Evolutionary conservation across 2,329 filamentous ascomycete genomes (phyloP), one percentile per base, ranked within the genome.

Genomic region (Colletotrichum caudatum): DNA sequence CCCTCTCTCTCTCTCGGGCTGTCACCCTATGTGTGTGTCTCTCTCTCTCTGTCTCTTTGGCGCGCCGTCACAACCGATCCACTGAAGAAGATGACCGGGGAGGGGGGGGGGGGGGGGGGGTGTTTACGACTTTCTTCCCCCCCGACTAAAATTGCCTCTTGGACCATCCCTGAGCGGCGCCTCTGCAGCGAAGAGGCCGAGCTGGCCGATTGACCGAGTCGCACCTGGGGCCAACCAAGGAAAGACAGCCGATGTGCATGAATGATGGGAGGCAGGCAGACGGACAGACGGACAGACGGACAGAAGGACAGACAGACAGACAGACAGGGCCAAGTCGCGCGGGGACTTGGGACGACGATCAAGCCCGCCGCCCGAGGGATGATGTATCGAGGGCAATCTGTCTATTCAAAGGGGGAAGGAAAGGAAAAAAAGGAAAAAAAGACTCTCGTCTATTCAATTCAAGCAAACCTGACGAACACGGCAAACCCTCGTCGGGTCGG

Each of bases 121-220:
- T 39, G 39, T 41, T 26, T 48, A 33, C 64, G 37, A 37, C n/a
- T n/a, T n/a, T n/a, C n/a, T n/a, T n/a, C n/a, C 6, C 44, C 29
- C 41, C 59, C 69, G 65, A 72, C 69, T 69, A 72, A 69, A 72
- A 69, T 64, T 72, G 69, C 69, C 69, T 69, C 69, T 69, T 72
- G 65, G 66, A 44, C 59, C 53, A 71, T 71, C 68, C 68, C 68
- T 71, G 68, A 71, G 64, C 64, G 64, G 50, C 37, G 50, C 37
- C 59, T 67, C 48, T 56, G 64, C 44, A 71, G 57, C 67, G 57
- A 39, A 67, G 50, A 62, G 57, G 64, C 68, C 68, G 68, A 71
- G 64, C 67, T 62, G 68, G n/a, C 68, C 68, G 68, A 65, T 63
- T 48, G 68, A 58, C 64, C 68, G 68, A 71, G 68, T 71, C 64